Conservation (phyloP, 495 filamentous ascomycete species). For the Aspergillus campestris region DNA sequence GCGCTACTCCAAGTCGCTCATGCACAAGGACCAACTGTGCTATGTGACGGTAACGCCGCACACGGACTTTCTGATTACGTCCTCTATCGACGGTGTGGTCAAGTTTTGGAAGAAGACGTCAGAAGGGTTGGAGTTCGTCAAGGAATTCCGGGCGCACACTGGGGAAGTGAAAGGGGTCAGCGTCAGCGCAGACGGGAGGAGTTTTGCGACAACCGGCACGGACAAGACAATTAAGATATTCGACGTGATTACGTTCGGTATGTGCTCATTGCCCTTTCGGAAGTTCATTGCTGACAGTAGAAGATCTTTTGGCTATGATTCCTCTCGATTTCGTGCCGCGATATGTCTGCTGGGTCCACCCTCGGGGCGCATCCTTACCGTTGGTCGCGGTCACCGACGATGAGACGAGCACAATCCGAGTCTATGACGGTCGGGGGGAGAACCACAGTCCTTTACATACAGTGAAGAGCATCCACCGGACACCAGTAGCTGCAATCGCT, state of each 20-base stretch:
- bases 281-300: background rate
- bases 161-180: slow-evolving; percentile 78
- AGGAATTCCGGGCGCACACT: slow-evolving; percentile 87
- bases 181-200: slow-evolving; percentile 81
- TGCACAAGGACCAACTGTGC: slow-evolving; percentile 92
- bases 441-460: slow-evolving; percentile 63
- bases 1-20: slow-evolving; percentile 91
- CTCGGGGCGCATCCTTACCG: slow-evolving; percentile 76
- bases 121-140: slow-evolving; percentile 90
- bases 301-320: slow-evolving; percentile 75
- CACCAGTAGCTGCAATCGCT: slow-evolving; percentile 69
- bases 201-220: slow-evolving; percentile 79
- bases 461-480: slow-evolving; percentile 66
- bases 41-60: slow-evolving; percentile 79
- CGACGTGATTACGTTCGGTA: slow-evolving; percentile 87
- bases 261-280: slow-evolving; percentile 1
- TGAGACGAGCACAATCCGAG: slow-evolving; percentile 56
- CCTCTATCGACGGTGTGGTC: slow-evolving; percentile 83
- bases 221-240: slow-evolving; percentile 94
- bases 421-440: slow-evolving; percentile 89
- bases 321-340: slow-evolving; percentile 64
- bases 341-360: slow-evolving; percentile 89
- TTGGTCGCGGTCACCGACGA: slow-evolving; percentile 86
- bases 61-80: slow-evolving; percentile 92
- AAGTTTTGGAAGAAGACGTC: slow-evolving; percentile 99